Evolutionary conservation across 2,329 filamentous ascomycete species (phyloP).

Genomic region (Furcasterigmium sp.): DNA sequence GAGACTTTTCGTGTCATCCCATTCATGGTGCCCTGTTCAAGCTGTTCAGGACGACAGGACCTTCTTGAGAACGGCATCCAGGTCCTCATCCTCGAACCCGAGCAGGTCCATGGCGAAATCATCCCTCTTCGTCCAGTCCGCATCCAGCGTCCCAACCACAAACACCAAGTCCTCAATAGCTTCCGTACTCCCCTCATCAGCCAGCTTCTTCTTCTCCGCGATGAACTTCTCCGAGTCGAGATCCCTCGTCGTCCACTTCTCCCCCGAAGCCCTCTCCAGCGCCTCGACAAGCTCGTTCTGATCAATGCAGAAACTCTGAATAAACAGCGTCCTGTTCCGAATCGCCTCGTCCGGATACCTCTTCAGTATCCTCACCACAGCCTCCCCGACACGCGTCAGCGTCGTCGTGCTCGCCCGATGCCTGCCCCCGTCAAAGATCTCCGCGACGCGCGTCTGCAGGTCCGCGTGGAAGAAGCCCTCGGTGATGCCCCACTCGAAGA

Average conservation of each 20-base stretch:
- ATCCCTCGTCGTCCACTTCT: constrained; percentile 21
- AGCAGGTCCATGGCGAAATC: constrained; percentile 43
- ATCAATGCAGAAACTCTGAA: constrained; percentile 33
- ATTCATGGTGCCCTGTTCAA: too few species aligned
- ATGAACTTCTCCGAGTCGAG: constrained; percentile 34
- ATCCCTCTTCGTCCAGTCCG: constrained; percentile 39
- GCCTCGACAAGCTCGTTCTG: constrained; percentile 27
- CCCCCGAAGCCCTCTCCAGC: constrained; percentile 25
- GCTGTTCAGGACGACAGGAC: not conserved
- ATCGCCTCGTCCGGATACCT: constrained; percentile 16
- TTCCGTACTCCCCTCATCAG: constrained; percentile 28
- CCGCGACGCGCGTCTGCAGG: constrained; percentile 18
- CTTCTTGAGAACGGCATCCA: constrained; percentile 23
- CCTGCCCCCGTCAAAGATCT: constrained; percentile 27
- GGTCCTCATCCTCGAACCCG: constrained; percentile 38
- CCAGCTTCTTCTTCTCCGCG: constrained; percentile 25
- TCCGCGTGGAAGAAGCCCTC: constrained; percentile 29
- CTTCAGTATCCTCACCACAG: constrained; percentile 24
- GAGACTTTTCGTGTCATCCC: too few species aligned
- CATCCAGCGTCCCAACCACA: constrained; percentile 40
- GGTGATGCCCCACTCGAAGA: constrained; percentile 35
- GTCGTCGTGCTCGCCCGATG: constrained; percentile 27
- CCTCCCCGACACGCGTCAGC: constrained; percentile 24
- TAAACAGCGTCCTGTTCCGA: constrained; percentile 27
- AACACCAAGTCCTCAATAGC: constrained; percentile 44